These are phyloP conservation scores for Fusarium sp. DNA, from an alignment of 2,329 filamentous ascomycete species.

Conservation along the genomic window DNA sequence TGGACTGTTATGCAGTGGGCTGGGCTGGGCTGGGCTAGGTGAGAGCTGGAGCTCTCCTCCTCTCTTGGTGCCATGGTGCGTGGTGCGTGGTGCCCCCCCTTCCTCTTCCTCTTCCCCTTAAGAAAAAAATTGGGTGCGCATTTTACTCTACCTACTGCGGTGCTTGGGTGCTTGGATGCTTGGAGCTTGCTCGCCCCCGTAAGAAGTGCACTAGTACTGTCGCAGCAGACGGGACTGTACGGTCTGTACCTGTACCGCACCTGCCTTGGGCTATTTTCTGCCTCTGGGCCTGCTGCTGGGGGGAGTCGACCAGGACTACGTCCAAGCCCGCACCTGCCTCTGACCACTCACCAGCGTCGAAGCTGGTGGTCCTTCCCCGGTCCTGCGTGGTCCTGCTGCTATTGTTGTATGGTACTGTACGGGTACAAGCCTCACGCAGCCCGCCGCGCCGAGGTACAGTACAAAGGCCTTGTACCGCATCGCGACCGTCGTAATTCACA, in stretches of 20 bases:
- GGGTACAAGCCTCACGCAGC: slow-evolving; percentile 52
- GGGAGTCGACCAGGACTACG: slow-evolving; percentile 36
- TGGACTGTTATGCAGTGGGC: slow-evolving; percentile 42
- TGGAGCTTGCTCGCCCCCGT: slow-evolving; percentile 25
- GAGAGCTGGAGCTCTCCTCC: slow-evolving; percentile 33
- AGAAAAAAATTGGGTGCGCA: slow-evolving; percentile 48
- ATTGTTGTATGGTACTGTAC: slow-evolving; percentile 56
- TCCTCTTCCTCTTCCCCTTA: slow-evolving; percentile 35
- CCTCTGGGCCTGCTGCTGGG: slow-evolving; percentile 33
- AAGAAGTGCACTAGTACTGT: slow-evolving; percentile 42
- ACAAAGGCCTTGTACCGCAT: slow-evolving; percentile 52
- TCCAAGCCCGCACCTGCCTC: slow-evolving; percentile 38
- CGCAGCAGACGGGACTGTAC: slow-evolving; percentile 31
- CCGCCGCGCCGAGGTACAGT: slow-evolving; percentile 54
- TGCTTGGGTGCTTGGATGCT: slow-evolving; percentile 21
- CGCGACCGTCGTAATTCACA: slow-evolving; percentile 43
- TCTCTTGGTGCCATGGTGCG: slow-evolving; percentile 28
- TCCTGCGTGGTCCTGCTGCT: slow-evolving; percentile 38
- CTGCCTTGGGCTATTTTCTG: slow-evolving; percentile 33
- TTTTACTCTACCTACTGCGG: slow-evolving; percentile 29
- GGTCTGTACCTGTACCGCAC: slow-evolving; percentile 38
- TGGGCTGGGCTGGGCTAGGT: slow-evolving; percentile 34
- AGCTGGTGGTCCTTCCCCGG: slow-evolving; percentile 17
- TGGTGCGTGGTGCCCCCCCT: too few species aligned
- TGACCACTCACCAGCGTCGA: slow-evolving; percentile 43